Evolutionary conservation across 768 basidiomycete genomes (phyloP), one percentile per base, ranked within the genome.

Genomic region (Goffeauzyma gilvescens): DNA sequence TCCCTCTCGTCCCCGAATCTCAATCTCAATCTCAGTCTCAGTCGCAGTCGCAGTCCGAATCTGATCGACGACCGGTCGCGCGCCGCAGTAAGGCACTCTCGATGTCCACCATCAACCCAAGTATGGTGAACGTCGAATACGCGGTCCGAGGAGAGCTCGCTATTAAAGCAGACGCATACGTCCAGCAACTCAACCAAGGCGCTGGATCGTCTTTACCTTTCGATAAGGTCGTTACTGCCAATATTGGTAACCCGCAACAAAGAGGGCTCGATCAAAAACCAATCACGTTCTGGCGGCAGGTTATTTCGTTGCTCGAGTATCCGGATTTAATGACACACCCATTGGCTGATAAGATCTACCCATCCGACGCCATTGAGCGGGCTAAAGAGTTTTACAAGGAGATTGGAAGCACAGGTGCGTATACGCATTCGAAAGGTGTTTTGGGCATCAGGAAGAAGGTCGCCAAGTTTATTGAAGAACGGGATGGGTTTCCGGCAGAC

Each of bases 221-320:
- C 65, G 72, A 76, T 60, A 74, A 75, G 53, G 71, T 96, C 64
- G 90, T 93, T 62, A 80, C 76, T 22, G 84, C 85, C 48, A 98
- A 96, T 67, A 98, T 98, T 47, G 90, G 90, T 8, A 96, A 98
- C 58, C 90, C 93, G 0, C 90, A 98, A 66, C 89, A 95, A 66
- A 79, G 77, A 53, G 87, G 87, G 0, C 71, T 98, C 41, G 78
- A 95, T 65, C 90, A 98, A 60, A 74, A 78, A 5, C 84, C 89
- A 2, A 74, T 96, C 48, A 93, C 90, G 4, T 96, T 84, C 61
- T 73, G 76, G 46, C 71, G 90, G 42, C 46, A 89, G 85, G 74
- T 95, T 43, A 81, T 86, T 38, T 81, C 86, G 3, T 67, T 98
- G 48, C 78, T 79, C 64, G 90, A 98, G 55, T 96, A 82, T 69